These are phyloP conservation scores for Tubosaeta sp. DNA, from an alignment of 768 basidiomycete genomes.

Conservation along the genomic window DNA sequence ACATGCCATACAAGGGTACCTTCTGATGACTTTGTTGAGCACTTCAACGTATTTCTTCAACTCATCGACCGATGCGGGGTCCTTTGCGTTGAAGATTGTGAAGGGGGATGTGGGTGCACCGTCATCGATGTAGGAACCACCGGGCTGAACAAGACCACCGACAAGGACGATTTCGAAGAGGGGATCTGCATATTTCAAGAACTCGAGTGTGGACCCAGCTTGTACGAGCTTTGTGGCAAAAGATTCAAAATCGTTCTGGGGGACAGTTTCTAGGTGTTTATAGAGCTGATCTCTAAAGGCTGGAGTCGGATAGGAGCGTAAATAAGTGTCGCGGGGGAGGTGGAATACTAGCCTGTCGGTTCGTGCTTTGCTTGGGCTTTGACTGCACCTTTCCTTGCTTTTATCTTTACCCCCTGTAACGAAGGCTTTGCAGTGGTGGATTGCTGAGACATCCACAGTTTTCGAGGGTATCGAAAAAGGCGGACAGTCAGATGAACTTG, in stretches of 20 bases:
- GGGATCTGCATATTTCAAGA: constrained; percentile 94
- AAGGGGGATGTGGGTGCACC: constrained; percentile 83
- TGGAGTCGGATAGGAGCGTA: constrained; percentile 28
- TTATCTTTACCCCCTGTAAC: constrained; percentile 89
- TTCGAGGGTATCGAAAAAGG: constrained; percentile 34
- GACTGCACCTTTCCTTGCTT: constrained; percentile 88
- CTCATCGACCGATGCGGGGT: constrained; percentile 76
- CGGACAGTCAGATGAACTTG: constrained; percentile 20
- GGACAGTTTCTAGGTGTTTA: constrained; percentile 83
- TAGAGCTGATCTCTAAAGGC: constrained; percentile 93
- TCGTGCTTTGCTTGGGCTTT: constrained; percentile 95
- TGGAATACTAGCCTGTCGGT: constrained; percentile 51
- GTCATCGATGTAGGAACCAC: constrained; percentile 87
- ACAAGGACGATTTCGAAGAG: constrained; percentile 96
- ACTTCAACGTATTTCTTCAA: constrained; percentile 93
- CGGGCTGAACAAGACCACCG: constrained; percentile 94
- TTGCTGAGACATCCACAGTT: constrained; percentile 92
- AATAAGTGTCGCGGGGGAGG: not conserved
- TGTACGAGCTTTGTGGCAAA: constrained; percentile 81
- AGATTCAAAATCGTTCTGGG: constrained; percentile 75
- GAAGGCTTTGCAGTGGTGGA: constrained; percentile 79
- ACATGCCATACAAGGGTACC: constrained; percentile 42
- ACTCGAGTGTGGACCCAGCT: constrained; percentile 91
- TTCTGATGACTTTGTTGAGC: constrained; percentile 91
- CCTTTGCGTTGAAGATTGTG: constrained; percentile 77